Conservation (phyloP, 352 stramenopile genomes). For the Phytophthora cajani region DNA sequence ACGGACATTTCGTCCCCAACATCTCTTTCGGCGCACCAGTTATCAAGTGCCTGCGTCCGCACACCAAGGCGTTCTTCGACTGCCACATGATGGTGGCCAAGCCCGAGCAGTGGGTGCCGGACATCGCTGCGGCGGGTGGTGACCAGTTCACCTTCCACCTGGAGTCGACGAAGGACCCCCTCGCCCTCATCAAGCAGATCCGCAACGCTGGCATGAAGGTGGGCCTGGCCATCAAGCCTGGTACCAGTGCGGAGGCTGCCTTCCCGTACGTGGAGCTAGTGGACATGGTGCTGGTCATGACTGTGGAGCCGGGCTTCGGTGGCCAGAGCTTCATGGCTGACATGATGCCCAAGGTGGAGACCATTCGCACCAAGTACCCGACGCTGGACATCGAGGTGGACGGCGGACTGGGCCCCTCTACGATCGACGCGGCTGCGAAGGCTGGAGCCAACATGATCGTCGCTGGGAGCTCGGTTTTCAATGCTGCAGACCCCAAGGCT, state of each 20-base stretch:
- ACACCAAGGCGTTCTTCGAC: slow-evolving; percentile 94
- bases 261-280: slow-evolving; percentile 87
- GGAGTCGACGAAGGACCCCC: slow-evolving; percentile 78
- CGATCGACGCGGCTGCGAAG: slow-evolving; percentile 93
- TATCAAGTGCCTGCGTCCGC: slow-evolving; percentile 92
- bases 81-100: slow-evolving; percentile 98
- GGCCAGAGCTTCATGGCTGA: slow-evolving; percentile 97
- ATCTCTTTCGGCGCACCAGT: slow-evolving; percentile 92
- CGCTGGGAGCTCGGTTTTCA: slow-evolving; percentile 95
- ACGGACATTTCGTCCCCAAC: slow-evolving; percentile 98
- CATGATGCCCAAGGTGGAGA: slow-evolving; percentile 96
- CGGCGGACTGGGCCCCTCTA: slow-evolving; percentile 93
- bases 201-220: slow-evolving; percentile 94
- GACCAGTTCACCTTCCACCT: slow-evolving; percentile 98
- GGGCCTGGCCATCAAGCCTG: slow-evolving; percentile 95
- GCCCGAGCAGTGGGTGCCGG: slow-evolving; percentile 95
- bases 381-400: slow-evolving; percentile 98
- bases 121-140: slow-evolving; percentile 94
- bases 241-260: slow-evolving; percentile 90
- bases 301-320: slow-evolving; percentile 97
- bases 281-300: slow-evolving; percentile 98
- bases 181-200: slow-evolving; percentile 87
- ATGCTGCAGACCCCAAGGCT: slow-evolving; percentile 62
- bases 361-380: slow-evolving; percentile 92
- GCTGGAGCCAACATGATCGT: slow-evolving; percentile 98